Evolutionary conservation across 2,329 filamentous ascomycete genomes (phyloP), one percentile per base, ranked within the genome.

Genomic region (Stagonosporopsis tanaceti): DNA sequence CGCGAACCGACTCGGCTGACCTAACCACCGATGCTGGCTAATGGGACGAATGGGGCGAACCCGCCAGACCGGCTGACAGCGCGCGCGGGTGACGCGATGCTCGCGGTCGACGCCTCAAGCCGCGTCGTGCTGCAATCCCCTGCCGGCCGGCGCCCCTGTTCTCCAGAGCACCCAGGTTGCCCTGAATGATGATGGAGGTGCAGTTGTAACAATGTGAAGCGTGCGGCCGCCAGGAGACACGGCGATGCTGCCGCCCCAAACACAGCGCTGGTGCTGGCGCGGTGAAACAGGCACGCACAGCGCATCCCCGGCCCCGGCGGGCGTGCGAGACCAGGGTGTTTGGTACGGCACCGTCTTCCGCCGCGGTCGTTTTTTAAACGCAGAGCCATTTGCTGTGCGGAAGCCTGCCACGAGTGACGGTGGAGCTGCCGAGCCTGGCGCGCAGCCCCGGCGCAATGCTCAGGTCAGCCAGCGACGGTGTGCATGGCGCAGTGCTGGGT

Each of bases 271-370:
- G 28, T 34, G 42, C 42, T 34, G 37, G 37, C 45, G 35, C 32
- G 35, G 62, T 66, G 69, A 74, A 71, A 72, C 70, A 73, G 70
- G 71, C 59, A 73, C 69, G 69, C 67, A 39, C 69, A 69, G 53
- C 61, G 61, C 59, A 62, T 52, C 51, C 61, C 65, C 60, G 55
- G 54, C 32, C 45, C 55, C 48, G 57, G 28, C 57, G 59, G 53
- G 57, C 34, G 41, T 50, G 51, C 47, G 51, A 22, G 30, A 41
- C 54, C 54, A 50, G 54, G 54, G 54, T 53, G 50, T 47, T 64
- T 64, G 59, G 59, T 61, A 66, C 70, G 68, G 69, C 67, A 69
- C 61, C 67, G 67, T 63, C 59, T 64, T 67, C 67, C 67, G 67
- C 64, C 54, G 57, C 61, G 55, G 63, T 65, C 63, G 65, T 68